Evolutionary conservation across 176 grass and related monocot genomes (phyloP), one percentile per base, ranked within the genome.

Genomic region (Tillandsia leiboldiana): DNA sequence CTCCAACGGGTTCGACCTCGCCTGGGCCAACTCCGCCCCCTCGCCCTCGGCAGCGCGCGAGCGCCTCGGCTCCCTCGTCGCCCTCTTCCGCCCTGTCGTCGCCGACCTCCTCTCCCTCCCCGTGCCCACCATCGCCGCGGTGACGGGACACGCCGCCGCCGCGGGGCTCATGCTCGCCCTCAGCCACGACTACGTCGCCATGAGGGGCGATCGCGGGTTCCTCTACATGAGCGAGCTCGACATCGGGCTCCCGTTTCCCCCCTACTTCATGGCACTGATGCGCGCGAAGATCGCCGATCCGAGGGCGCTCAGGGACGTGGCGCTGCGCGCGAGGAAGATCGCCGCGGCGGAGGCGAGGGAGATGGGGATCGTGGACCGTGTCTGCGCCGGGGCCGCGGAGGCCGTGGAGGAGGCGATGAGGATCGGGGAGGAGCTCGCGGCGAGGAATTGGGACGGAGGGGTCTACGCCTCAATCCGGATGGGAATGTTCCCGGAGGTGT

Each of bases 211-310:
- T 10, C 79, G 88, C 47, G 88, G 92, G 5, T 72, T 91, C 88
- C 75, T 96, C 52, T 96, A 91, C 88, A 89, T 89, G 88, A 87
- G 88, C 73, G 88, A 96, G 73, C 80, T 91, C 15, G 78, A 96
- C 77, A 67, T 75, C 12, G 86, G 88, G 18, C 12, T 96, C 29
- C 79, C 80, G 70, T 73, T 96, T 69, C 49, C 78, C 8, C 74
- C 75, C 29, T 91, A 66, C 77, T 84, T 96, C 69, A 82, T 13
- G 52, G 74, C 79, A 56, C 13, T 87, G 48, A 29, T 96, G 53
- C 79, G 87, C 15, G 69, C 85, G 63, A 96, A 96, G 70, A 90
- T 96, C 78, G 68, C 83, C 24, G 76, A 96, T 85, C 76, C 76
- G 1, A 71, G 49, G 12, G 13, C 67, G 3, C 68, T 83, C 73